These are phyloP conservation scores for Paecilomyces variotii DNA, from an alignment of 2,329 filamentous ascomycete species.

Conservation along the genomic window DNA sequence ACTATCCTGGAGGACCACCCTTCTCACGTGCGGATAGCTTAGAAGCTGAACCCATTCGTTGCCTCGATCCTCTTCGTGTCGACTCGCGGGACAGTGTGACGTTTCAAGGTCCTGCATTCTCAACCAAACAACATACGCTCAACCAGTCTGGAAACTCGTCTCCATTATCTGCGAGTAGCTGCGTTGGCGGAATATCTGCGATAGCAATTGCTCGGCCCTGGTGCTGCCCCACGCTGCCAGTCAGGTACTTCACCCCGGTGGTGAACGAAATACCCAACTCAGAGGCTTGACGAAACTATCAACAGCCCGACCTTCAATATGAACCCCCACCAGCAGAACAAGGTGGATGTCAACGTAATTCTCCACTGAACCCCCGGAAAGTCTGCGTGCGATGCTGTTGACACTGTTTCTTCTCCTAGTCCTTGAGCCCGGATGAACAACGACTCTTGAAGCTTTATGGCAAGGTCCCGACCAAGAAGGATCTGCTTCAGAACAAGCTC, in stretches of 20 bases:
- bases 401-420: constrained; percentile 44
- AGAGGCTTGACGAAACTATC: background rate
- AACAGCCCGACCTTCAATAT: constrained; percentile 43
- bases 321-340: constrained; percentile 98
- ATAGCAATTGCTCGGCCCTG: background rate
- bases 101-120: background rate
- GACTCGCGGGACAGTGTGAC: background rate
- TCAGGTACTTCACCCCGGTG: background rate
- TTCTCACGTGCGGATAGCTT: background rate
- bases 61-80: background rate
- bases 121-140: background rate
- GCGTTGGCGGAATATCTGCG: background rate
- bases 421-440: constrained; percentile 89
- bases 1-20: background rate
- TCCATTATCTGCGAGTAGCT: background rate
- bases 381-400: constrained; percentile 4
- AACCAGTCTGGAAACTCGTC: background rate
- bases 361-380: constrained; percentile 1
- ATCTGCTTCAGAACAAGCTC: constrained; percentile 94
- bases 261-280: background rate
- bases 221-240: background rate
- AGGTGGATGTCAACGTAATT: constrained; percentile 90
- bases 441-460: constrained; percentile 94
- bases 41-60: background rate
- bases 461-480: constrained; percentile 93